Percentiles rank a stretch among this genome's conserved stretches.
Conservation (phyloP, 2,329 filamentous ascomycete genomes). For the Fusarium sp. region DNA sequence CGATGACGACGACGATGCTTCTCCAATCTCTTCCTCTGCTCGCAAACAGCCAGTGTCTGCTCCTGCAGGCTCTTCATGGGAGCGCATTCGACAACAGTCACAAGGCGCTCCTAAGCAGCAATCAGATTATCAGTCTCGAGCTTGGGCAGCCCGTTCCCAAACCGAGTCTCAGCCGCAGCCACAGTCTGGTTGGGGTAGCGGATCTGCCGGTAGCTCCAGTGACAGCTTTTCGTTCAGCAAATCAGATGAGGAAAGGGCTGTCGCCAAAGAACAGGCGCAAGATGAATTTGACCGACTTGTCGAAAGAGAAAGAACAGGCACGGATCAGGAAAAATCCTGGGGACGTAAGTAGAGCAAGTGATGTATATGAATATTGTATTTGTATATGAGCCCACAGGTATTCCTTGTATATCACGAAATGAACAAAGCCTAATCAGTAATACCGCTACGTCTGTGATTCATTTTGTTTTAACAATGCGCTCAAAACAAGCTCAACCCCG, state of each 20-base stretch:
- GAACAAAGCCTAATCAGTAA: neutral
- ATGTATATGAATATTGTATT: constrained; percentile 7
- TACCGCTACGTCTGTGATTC: neutral
- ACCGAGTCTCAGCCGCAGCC: constrained; percentile 23
- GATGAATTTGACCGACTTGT: constrained; percentile 62
- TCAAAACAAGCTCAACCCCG: constrained; percentile 2
- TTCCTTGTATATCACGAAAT: constrained; percentile 4
- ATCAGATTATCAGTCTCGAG: constrained; percentile 21
- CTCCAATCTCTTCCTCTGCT: constrained; percentile 53
- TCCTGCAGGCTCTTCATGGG: constrained; percentile 55
- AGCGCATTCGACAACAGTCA: constrained; percentile 54
- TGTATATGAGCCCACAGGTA: constrained; percentile 6
- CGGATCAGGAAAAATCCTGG: constrained; percentile 46
- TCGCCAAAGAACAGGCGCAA: constrained; percentile 59
- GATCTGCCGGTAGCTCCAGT: constrained; percentile 40
- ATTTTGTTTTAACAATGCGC: neutral
- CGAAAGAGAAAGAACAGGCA: constrained; percentile 55
- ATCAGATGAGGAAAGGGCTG: constrained; percentile 51
- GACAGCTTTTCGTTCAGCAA: constrained; percentile 51
- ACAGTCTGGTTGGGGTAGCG: constrained; percentile 42
- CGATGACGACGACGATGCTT: constrained; percentile 55
- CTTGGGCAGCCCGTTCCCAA: constrained; percentile 26
- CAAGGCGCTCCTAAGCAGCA: constrained; percentile 37
- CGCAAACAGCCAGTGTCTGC: constrained; percentile 32
- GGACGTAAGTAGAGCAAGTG: constrained; percentile 13